Base-by-base conservation (phyloP, 2,329 filamentous ascomycete species). In the Diaporthe nobilis region DNA sequence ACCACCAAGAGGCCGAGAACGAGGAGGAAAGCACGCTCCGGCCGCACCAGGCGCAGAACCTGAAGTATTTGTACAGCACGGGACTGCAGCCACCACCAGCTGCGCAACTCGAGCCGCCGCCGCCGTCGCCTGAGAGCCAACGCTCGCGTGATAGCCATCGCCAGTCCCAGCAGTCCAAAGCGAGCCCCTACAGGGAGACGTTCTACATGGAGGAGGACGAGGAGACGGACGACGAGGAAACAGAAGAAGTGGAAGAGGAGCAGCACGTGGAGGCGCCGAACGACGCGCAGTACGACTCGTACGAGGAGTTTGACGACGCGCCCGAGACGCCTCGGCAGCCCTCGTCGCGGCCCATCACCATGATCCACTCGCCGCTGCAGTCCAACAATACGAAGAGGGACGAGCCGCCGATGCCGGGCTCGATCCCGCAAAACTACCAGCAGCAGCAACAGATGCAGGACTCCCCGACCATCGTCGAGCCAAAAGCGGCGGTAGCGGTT, bases 161-260 rank as follows among this genome's bases (percentile, higher is more conserved):
- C 47, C 57, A 60, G 15, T 51, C 75, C 20, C n/a, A 51, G 15
- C 47, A 70, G 13, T 73, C 68, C 17, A 72, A 55, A 20, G 63
- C 75, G 3, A 77, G 75, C 47, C 73, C 75, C 8, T 71, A 75
- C 17, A 65, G 73, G 22, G 75, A 77, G 49, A 77, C 75, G 7
- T 77, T 77, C 39, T 75, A 75, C 57, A 73, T 74, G 75, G 75
- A 76, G 51, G 75, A 76, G 17, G 75, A 76, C 55, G 75, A 75
- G 57, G 73, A 57, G 2, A 75, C 75, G 12, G 75, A 77, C 37
- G 73, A 75, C 13, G 73, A 75, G 31, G 75, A 73, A 6, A 61
- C 12, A 3, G 47, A n/a, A 28, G 39, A 73, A 12, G 22, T 22
- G 15, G 63, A 67, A 55, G 57, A 31, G 1, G 60, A 58, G 10